Base-by-base conservation (phyloP, 1,284 basidiomycete species). In the Ustilago shanxiensis region DNA sequence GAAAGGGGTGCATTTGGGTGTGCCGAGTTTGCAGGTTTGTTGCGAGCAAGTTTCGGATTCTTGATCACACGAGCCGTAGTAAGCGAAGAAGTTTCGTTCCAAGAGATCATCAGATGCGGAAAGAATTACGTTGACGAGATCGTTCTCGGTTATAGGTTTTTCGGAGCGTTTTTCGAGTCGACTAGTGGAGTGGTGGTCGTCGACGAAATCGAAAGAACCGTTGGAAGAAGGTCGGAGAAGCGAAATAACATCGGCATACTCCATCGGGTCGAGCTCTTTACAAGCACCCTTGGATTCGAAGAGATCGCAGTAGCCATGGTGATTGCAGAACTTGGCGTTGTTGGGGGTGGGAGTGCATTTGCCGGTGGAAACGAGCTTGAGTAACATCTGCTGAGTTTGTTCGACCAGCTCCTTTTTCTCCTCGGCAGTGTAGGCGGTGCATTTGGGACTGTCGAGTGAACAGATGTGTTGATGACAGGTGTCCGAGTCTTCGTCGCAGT, bases 221-320 rank as follows among this genome's bases (percentile, higher is more conserved):
- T 67, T 58, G 14, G 24, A 8, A 39, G 57, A 54, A 14, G 11
- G 18, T 8, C 26, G 49, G 5, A 69, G 45, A 8, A 22, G 8
- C 9, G 41, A 31, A 1, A 55, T 9, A n/a, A 64, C 16, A 4
- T 37, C 20, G 8, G 6, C 11, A 22, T 33, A 47, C 10, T 70
- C 61, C 2, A 45, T 7, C 7, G 20, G 2, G 2, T 39, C 13
- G 28, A 64, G 33, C 14, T 0, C 2, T 0, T 47, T n/a, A 39
- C 61, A 70, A 14, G 13, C 26, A n/a, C 14, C 14, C 11, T 57
- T 22, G 44, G n/a, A 7, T 4, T 13, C 51, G 35, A 59, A 69
- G n/a, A 51, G 9, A n/a, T 63, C 57, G 57, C 66, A 69, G 57
- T 50, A 69, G 33, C 61, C 61, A 18, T 18, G 11, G 10, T 31